These are phyloP conservation scores for Ampelomyces quisqualis DNA, from an alignment of 2,329 filamentous ascomycete species.

Conservation along the genomic window DNA sequence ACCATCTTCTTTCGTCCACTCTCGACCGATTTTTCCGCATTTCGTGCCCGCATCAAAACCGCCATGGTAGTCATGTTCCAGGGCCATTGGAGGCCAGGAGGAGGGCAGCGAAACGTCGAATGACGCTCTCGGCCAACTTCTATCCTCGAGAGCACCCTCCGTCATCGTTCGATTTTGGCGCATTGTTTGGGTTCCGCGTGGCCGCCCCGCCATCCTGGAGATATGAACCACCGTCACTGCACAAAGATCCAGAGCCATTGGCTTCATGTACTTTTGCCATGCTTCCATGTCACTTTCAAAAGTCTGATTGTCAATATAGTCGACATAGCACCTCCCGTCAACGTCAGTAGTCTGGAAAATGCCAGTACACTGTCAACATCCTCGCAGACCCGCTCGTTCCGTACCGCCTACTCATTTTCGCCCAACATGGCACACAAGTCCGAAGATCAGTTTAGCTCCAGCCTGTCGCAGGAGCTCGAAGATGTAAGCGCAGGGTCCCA, in stretches of 20 bases:
- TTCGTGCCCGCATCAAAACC: conserved; percentile 48
- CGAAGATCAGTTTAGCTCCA: no score
- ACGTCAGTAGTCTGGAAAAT: no score
- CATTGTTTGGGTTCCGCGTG: conserved; percentile 31
- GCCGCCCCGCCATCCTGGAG: conserved; percentile 29
- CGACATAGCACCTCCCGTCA: no score
- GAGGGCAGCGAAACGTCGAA: conserved; percentile 57
- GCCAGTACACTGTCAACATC: not conserved
- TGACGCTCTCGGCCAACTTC: conserved; percentile 50
- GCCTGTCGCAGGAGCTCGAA: no score
- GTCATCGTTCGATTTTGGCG: conserved; percentile 29
- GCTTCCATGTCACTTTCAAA: not conserved
- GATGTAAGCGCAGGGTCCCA: not conserved
- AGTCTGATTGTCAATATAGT: no score
- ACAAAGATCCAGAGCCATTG: conserved; percentile 11
- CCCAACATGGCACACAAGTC: conserved; percentile 2
- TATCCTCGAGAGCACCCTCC: conserved; percentile 28
- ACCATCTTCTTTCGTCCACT: conserved; percentile 55
- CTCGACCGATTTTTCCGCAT: conserved; percentile 55
- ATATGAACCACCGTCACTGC: conserved; percentile 39
- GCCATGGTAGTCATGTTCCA: conserved; percentile 62
- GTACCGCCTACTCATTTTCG: conserved; percentile 5
- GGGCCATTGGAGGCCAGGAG: conserved; percentile 63
- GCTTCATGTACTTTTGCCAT: conserved; percentile 17
- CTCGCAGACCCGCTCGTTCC: not conserved